A percentile compares a stretch with the other conserved stretches of the same genome.
Conservation (phyloP, 345 rosid genomes). For the Sisymbrium altissimum region DNA sequence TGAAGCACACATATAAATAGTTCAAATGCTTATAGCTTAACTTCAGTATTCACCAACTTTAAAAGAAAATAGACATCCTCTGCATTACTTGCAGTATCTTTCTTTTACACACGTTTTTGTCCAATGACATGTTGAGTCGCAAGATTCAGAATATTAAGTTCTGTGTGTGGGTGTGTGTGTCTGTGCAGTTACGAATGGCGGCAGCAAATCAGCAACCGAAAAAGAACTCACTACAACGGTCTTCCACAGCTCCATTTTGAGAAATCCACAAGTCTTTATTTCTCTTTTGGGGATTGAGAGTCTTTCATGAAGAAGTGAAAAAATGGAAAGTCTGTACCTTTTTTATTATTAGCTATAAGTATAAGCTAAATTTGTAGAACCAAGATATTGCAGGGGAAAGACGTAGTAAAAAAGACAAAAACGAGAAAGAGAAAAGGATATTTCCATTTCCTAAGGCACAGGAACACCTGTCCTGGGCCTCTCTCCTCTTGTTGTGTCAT, state of each 20-base stretch:
- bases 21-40: neutral
- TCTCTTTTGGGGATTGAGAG: conserved; percentile 24
- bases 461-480: conserved; percentile 31
- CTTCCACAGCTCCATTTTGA: conserved; percentile 83
- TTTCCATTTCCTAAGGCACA: conserved; percentile 33
- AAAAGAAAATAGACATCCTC: conserved; percentile 4
- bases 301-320: conserved; percentile 19
- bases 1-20: neutral
- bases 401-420: neutral
- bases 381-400: conserved; percentile 21
- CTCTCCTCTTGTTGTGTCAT: conserved; percentile 25
- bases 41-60: conserved; percentile 3
- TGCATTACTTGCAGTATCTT: conserved; percentile 4
- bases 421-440: conserved; percentile 16
- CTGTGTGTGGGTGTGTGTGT: conserved; percentile 13
- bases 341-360: conserved; percentile 13
- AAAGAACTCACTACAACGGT: conserved; percentile 47
- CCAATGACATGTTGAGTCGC: neutral
- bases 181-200: conserved; percentile 45
- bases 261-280: conserved; percentile 28
- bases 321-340: conserved; percentile 29
- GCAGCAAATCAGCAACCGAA: conserved; percentile 46
- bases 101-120: conserved; percentile 18
- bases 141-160: conserved; percentile 12
- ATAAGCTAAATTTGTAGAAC: conserved; percentile 29